phyloP scores from a whole-genome alignment of 352 stramenopile species.

The Pythium sukuiense region DNA sequence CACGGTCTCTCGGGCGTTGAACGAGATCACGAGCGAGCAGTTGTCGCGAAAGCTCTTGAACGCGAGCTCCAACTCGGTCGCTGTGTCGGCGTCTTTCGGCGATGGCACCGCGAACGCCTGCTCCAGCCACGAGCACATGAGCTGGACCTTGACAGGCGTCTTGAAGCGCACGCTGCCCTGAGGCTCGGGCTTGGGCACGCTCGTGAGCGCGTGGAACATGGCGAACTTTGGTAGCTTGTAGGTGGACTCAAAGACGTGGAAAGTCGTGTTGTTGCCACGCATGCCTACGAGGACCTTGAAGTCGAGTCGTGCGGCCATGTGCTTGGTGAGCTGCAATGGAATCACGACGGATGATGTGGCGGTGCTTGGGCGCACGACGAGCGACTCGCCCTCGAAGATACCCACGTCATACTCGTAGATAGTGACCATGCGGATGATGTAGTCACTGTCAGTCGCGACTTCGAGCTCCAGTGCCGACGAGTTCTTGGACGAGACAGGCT shows the following conservation, averaged over 20 bases:
- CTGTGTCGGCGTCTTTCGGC: conserved; percentile 35
- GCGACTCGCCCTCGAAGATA: conserved; percentile 85
- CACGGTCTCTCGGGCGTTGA: conserved; percentile 55
- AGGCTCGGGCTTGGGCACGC: conserved; percentile 30
- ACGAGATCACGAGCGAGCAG: conserved; percentile 43
- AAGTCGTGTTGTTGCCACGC: conserved; percentile 70
- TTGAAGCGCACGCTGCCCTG: conserved; percentile 65
- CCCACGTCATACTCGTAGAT: conserved; percentile 87
- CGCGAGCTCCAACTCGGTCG: conserved; percentile 41
- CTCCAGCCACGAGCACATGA: conserved; percentile 77
- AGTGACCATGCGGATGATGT: conserved; percentile 86
- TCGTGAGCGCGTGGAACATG: conserved; percentile 62
- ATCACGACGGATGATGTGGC: conserved; percentile 50
- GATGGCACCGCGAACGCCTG: conserved; percentile 54
- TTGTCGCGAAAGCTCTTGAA: conserved; percentile 68
- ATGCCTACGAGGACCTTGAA: conserved; percentile 80
- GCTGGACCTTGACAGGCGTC: conserved; percentile 68
- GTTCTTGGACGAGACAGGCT: conserved; percentile 47
- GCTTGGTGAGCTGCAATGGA: conserved; percentile 64
- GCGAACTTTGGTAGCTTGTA: conserved; percentile 87
- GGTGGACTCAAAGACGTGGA: conserved; percentile 87
- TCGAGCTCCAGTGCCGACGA: conserved; percentile 75
- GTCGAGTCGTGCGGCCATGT: conserved; percentile 61
- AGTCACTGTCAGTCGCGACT: conserved; percentile 82
- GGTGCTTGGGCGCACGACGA: conserved; percentile 56